A percentile compares a stretch with the other conserved stretches of the same genome.
Conservation (phyloP, 805 yeast species). For the Cyberlindnera xylosilytica region DNA sequence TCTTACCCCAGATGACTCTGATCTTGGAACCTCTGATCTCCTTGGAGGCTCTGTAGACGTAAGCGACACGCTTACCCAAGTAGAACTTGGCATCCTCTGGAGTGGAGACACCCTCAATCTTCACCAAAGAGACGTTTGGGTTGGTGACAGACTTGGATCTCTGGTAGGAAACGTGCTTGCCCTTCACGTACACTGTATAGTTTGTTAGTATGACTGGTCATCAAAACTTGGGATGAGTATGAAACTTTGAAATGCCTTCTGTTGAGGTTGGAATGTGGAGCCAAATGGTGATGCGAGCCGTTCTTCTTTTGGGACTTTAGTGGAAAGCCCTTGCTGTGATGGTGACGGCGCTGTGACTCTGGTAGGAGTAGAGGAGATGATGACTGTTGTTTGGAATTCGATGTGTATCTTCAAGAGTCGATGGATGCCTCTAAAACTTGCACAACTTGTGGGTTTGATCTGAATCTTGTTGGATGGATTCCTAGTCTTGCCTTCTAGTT, state of each 20-base stretch:
- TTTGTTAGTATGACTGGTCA: slow-evolving; percentile 21
- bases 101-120: slow-evolving; percentile 92
- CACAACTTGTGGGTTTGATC: too few species aligned
- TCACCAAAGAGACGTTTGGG: slow-evolving; percentile 96
- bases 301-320: too few species aligned
- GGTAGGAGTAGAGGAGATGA: too few species aligned
- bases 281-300: too few species aligned
- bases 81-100: slow-evolving; percentile 97
- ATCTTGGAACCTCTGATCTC: slow-evolving; percentile 98
- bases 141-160: slow-evolving; percentile 97
- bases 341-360: too few species aligned
- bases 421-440: too few species aligned
- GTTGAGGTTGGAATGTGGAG: neutral
- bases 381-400: too few species aligned
- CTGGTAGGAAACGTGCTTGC: slow-evolving; percentile 99
- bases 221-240: neutral
- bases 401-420: too few species aligned
- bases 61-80: slow-evolving; percentile 99
- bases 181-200: slow-evolving; percentile 96
- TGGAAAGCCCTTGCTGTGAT: too few species aligned
- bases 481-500: too few species aligned
- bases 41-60: slow-evolving; percentile 98
- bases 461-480: too few species aligned
- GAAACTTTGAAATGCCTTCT: neutral
- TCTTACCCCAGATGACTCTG: slow-evolving; percentile 99